These are phyloP conservation scores for Dendrobium chrysotoxum DNA, from an alignment of 106 monocot species.

Conservation along the genomic window DNA sequence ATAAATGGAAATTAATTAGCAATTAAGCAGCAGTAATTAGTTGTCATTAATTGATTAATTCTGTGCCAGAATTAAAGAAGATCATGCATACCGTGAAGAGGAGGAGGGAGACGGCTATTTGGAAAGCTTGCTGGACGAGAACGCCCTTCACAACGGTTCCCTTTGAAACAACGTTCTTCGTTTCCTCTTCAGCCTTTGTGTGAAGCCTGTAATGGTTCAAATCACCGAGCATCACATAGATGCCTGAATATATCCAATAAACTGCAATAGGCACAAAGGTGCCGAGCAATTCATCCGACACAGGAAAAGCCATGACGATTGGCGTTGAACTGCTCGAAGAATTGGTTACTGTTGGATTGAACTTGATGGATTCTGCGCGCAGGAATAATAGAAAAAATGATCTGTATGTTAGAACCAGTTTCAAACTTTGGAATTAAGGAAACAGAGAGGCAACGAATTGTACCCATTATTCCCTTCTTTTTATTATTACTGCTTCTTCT, in stretches of 20 bases:
- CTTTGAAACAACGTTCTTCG: constrained; percentile 55
- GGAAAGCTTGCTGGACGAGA: constrained; percentile 63
- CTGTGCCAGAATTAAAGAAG: too few relatives aligned
- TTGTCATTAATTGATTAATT: too few relatives aligned
- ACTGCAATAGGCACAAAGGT: constrained; percentile 64
- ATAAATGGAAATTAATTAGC: too few relatives aligned
- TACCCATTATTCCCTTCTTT: too few relatives aligned
- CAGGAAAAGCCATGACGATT: background rate
- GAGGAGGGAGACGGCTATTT: constrained; percentile 45
- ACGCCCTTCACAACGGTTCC: constrained; percentile 56
- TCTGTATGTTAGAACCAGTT: too few relatives aligned
- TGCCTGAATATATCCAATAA: constrained; percentile 76
- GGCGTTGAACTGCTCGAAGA: background rate
- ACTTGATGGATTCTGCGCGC: background rate
- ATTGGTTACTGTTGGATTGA: background rate
- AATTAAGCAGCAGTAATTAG: too few relatives aligned
- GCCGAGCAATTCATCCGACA: constrained; percentile 62
- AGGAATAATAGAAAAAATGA: too few relatives aligned
- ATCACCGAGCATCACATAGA: constrained; percentile 42
- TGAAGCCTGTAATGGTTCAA: constrained; percentile 53
- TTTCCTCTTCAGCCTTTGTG: constrained; percentile 48
- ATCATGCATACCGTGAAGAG: constrained; percentile 38
- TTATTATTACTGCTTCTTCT: too few relatives aligned
- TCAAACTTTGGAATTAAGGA: too few relatives aligned
- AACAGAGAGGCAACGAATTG: too few relatives aligned